Conservation (phyloP, 441 rosid genomes). For the Erodium moschatum region DNA sequence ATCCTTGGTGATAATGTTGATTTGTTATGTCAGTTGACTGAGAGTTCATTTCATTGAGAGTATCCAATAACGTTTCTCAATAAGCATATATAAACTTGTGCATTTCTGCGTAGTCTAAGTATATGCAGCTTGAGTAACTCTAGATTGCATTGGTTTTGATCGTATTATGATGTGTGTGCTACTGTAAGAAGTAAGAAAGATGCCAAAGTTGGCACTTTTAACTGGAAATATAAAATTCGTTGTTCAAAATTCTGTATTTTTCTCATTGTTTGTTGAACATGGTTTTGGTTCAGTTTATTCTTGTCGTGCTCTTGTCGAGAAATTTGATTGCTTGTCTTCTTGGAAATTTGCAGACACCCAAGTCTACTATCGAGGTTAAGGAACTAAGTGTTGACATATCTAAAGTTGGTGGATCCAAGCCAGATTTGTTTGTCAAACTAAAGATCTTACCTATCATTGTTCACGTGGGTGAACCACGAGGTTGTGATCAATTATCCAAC, state of each 20-base stretch:
- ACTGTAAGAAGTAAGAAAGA: background rate
- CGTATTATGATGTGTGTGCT: background rate
- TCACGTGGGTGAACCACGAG: slow-evolving; percentile 38
- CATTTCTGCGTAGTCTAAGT: background rate
- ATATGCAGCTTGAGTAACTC: background rate
- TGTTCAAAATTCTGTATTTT: background rate
- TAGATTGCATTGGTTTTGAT: background rate
- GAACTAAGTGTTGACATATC: slow-evolving; percentile 68
- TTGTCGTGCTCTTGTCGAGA: background rate
- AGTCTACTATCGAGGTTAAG: slow-evolving; percentile 61
- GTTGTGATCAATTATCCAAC: slow-evolving; percentile 31
- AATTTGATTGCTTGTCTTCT: slow-evolving; percentile 14
- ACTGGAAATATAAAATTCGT: background rate
- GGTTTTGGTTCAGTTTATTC: background rate
- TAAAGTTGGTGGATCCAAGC: slow-evolving; percentile 69
- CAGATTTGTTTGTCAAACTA: slow-evolving; percentile 58
- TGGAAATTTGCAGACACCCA: slow-evolving; percentile 56
- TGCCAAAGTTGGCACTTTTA: background rate
- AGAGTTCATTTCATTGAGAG: background rate
- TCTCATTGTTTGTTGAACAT: background rate
- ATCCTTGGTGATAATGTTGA: background rate
- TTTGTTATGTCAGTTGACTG: slow-evolving; percentile 1
- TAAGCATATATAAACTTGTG: background rate
- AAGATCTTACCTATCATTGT: slow-evolving; percentile 58
- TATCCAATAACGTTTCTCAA: background rate